phyloP scores from a whole-genome alignment of 2,329 filamentous ascomycete genomes.

The Fusarium equiseti region DNA sequence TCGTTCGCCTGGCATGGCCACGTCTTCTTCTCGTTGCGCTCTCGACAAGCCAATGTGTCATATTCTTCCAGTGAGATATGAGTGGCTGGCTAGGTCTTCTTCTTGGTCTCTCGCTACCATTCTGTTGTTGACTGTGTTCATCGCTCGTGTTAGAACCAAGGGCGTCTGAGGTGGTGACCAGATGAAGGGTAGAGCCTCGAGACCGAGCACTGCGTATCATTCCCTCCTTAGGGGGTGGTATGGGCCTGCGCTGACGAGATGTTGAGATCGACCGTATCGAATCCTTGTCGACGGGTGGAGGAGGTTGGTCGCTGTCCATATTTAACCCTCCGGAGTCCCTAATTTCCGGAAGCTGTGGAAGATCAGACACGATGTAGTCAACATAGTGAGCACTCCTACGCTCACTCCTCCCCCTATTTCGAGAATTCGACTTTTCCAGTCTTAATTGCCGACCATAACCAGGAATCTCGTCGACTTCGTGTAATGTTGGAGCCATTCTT shows the following conservation, averaged over 20 bases:
- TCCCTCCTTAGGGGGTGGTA: constrained; percentile 88
- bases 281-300: constrained; percentile 83
- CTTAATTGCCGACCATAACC: constrained; percentile 61
- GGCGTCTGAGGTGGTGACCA: constrained; percentile 75
- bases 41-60: constrained; percentile 73
- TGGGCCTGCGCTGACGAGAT: constrained; percentile 78
- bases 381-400: constrained; percentile 76
- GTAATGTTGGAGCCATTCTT: constrained; percentile 79
- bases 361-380: constrained; percentile 76
- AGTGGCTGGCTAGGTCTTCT: constrained; percentile 70
- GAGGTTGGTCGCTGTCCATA: constrained; percentile 64
- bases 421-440: constrained; percentile 62
- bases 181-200: constrained; percentile 86
- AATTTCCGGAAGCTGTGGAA: constrained; percentile 80
- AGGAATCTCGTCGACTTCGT: constrained; percentile 84
- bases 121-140: constrained; percentile 49
- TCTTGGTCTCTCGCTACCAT: constrained; percentile 60
- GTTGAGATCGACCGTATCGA: constrained; percentile 81
- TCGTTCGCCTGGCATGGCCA: constrained; percentile 62
- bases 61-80: constrained; percentile 71
- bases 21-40: constrained; percentile 67
- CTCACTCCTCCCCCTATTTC: constrained; percentile 80
- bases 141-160: constrained; percentile 53
- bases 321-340: constrained; percentile 59
- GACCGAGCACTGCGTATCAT: constrained; percentile 75